Conservation (phyloP, 2,329 filamentous ascomycete species). For the Lasiodiplodia citricola region DNA sequence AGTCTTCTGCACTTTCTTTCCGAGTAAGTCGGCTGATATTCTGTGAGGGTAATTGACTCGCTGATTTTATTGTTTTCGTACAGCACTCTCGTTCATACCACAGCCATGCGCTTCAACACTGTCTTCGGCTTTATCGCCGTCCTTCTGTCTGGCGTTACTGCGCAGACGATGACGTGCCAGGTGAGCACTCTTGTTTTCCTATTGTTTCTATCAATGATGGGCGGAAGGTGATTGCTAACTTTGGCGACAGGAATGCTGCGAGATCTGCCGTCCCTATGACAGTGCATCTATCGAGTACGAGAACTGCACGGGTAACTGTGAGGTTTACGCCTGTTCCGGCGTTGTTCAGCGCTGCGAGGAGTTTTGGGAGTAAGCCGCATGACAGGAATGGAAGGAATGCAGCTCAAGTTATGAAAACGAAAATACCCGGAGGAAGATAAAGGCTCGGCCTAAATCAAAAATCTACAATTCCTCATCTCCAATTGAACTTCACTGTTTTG, state of each 20-base stretch:
- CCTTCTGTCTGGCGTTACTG: background rate
- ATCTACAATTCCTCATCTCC: background rate
- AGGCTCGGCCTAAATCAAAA: background rate
- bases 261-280: background rate
- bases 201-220: background rate
- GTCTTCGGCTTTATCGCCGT: background rate
- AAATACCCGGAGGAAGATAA: background rate
- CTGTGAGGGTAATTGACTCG: background rate
- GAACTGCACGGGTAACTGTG: conserved; percentile 14
- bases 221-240: background rate
- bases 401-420: background rate
- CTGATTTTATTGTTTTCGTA: background rate
- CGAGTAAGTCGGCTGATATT: background rate
- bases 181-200: background rate
- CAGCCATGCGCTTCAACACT: conserved; percentile 3
- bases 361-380: background rate
- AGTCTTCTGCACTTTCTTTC: background rate
- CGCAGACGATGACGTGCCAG: conserved; percentile 2
- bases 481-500: background rate
- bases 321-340: background rate
- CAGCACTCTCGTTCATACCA: background rate
- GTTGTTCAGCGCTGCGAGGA: background rate
- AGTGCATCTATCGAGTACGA: background rate
- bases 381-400: background rate
- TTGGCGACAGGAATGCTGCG: background rate